phyloP scores from a whole-genome alignment of 257 asterid species.

The Solanum rostratum region DNA sequence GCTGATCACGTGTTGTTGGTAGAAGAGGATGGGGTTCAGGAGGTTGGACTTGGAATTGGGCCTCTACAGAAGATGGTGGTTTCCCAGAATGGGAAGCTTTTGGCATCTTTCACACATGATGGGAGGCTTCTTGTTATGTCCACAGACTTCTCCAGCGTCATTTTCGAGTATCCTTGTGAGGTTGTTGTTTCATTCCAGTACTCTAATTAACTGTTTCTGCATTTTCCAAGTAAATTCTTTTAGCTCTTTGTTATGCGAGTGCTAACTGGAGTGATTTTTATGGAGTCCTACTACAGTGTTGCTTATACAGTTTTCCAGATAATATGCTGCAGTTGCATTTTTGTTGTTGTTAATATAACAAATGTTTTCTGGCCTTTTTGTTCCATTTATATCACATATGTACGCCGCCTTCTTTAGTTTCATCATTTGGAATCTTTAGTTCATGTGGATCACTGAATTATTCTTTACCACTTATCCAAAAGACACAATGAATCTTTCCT shows the following conservation, averaged over 20 bases:
- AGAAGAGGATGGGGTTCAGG: constrained; percentile 86
- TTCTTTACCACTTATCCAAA: neutral
- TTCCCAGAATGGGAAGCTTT: constrained; percentile 70
- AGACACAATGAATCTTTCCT: neutral
- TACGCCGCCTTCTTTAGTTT: neutral
- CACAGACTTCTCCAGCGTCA: constrained; percentile 60
- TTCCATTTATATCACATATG: neutral
- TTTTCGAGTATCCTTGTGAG: constrained; percentile 77
- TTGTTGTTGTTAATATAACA: neutral
- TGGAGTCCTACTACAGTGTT: neutral
- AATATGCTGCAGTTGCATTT: neutral
- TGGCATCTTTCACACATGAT: constrained; percentile 80
- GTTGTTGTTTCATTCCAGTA: constrained; percentile 14
- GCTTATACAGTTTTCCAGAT: neutral
- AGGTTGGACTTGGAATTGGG: constrained; percentile 57
- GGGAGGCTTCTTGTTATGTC: constrained; percentile 85
- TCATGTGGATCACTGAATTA: neutral
- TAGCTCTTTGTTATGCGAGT: neutral
- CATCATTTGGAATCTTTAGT: neutral
- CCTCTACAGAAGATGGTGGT: constrained; percentile 90
- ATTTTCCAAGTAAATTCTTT: neutral
- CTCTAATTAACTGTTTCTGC: neutral
- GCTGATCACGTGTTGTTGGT: constrained; percentile 70
- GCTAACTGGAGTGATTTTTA: neutral
- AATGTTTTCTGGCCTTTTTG: neutral